Percentiles rank a stretch among this genome's conserved stretches.
Conservation (phyloP, 1,139 yeast genomes). For the Debaryomycetaceae sp. region DNA sequence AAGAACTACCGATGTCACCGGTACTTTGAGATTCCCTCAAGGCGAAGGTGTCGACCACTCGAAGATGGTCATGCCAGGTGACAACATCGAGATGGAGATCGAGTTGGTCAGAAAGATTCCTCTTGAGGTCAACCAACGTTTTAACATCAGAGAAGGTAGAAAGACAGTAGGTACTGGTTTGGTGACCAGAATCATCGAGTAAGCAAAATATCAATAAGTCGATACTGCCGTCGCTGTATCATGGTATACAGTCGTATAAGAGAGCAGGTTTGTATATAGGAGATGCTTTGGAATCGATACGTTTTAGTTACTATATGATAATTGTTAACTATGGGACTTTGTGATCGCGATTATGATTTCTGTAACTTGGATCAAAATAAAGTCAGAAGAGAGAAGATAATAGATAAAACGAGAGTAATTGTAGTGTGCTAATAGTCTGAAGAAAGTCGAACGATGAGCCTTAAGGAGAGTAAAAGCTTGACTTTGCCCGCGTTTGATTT, state of each 20-base stretch:
- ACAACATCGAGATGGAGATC: conserved; percentile 94
- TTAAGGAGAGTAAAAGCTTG: conserved; percentile 3
- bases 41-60: conserved; percentile 79
- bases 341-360: neutral
- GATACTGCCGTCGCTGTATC: neutral
- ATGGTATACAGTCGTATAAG: neutral
- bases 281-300: neutral
- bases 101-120: conserved; percentile 91
- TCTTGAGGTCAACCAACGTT: conserved; percentile 93
- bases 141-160: conserved; percentile 99
- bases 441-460: neutral
- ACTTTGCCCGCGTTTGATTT: conserved; percentile 18
- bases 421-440: neutral
- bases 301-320: neutral
- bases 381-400: neutral
- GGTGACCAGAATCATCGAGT: conserved; percentile 88
- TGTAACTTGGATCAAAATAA: neutral
- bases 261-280: neutral
- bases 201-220: conserved; percentile 11
- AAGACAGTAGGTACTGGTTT: conserved; percentile 98
- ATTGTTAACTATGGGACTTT: neutral
- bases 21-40: conserved; percentile 86
- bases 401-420: neutral
- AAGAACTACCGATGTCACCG: conserved; percentile 95
- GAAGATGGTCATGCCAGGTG: conserved; percentile 96